Evolutionary conservation across 2,329 filamentous ascomycete genomes (phyloP).

Genomic region (Dothideomycetes sp.): DNA sequence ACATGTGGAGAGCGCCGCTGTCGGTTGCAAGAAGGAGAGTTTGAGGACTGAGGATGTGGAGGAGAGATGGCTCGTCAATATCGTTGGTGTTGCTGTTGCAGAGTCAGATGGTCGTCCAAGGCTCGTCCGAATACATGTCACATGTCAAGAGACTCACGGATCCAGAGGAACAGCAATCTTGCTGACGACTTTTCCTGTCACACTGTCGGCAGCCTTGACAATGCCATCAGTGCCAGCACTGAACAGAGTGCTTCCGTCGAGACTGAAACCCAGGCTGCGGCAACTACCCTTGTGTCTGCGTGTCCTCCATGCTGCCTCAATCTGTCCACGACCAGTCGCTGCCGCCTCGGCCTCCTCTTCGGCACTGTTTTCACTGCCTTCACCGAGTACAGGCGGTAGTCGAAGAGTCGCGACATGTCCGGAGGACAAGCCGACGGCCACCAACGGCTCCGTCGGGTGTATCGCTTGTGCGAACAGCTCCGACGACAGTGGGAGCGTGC

Average conservation of each 20-base stretch:
- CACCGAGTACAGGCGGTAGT: slow-evolving; percentile 49
- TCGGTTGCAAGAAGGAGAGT: slow-evolving; percentile 84
- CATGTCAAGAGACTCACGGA: slow-evolving; percentile 27
- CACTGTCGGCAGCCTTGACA: slow-evolving; percentile 50
- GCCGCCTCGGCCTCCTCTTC: slow-evolving; percentile 39
- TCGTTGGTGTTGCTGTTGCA: slow-evolving; percentile 31
- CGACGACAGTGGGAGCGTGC: slow-evolving; percentile 72
- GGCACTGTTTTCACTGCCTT: slow-evolving; percentile 39
- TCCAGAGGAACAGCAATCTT: slow-evolving; percentile 68
- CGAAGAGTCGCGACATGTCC: slow-evolving; percentile 82
- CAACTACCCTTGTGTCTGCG: slow-evolving; percentile 91
- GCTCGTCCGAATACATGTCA: neutral
- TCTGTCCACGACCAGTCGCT: slow-evolving; percentile 59
- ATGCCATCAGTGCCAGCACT: slow-evolving; percentile 54
- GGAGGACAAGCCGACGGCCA: slow-evolving; percentile 75
- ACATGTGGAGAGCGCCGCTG: slow-evolving; percentile 78
- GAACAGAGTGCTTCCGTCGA: slow-evolving; percentile 63
- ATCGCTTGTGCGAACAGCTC: slow-evolving; percentile 85
- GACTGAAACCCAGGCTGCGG: slow-evolving; percentile 65
- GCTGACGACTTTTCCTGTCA: slow-evolving; percentile 59
- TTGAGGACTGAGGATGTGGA: slow-evolving; percentile 79
- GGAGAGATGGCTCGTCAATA: slow-evolving; percentile 66
- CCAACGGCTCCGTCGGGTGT: slow-evolving; percentile 73
- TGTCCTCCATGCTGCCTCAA: slow-evolving; percentile 80
- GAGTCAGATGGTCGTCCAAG: neutral